Percentiles rank a stretch among this genome's conserved stretches.
phyloP scores from a whole-genome alignment of 345 rosid species.

The Cardamine chenopodiifolia region DNA sequence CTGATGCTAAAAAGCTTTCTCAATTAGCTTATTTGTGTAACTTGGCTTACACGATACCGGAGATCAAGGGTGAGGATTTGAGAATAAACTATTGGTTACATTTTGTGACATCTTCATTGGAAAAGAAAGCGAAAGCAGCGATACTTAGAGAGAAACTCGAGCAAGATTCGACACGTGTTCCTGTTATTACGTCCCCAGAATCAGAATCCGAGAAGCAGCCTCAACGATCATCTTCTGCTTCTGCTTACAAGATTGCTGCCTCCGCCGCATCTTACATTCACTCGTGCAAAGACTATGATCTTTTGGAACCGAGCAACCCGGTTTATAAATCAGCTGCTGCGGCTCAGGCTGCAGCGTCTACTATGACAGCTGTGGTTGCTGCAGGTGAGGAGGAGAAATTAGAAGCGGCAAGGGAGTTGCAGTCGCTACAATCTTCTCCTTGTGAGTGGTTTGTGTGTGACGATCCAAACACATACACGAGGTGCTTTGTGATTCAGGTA shows the following conservation, averaged over 20 bases:
- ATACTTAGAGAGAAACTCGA: conserved; percentile 59
- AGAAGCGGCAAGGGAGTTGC: conserved; percentile 73
- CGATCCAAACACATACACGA: conserved; percentile 64
- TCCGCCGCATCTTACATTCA: conserved; percentile 87
- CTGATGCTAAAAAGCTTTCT: conserved; percentile 69
- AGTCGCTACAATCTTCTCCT: conserved; percentile 81
- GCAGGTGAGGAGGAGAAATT: conserved; percentile 85
- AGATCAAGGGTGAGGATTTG: conserved; percentile 59
- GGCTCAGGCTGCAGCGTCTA: conserved; percentile 73
- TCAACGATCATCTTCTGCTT: conserved; percentile 46
- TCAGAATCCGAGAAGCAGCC: conserved; percentile 41
- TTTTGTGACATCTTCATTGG: conserved; percentile 79
- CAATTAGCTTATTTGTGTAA: conserved; percentile 83
- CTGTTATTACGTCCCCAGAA: conserved; percentile 27
- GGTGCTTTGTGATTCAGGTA: conserved; percentile 90
- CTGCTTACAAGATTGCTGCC: conserved; percentile 87
- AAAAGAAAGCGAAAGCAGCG: conserved; percentile 72
- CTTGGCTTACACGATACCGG: conserved; percentile 80
- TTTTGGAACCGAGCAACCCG: conserved; percentile 34
- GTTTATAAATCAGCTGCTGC: conserved; percentile 77
- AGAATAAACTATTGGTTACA: conserved; percentile 61
- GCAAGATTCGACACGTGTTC: conserved; percentile 51
- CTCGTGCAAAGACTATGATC: conserved; percentile 49
- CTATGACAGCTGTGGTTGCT: conserved; percentile 85
- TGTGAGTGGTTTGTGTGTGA: conserved; percentile 95